Percentiles rank a stretch among this genome's conserved stretches.
phyloP scores from a whole-genome alignment of 805 yeast species.

The Wickerhamiella galacta region DNA sequence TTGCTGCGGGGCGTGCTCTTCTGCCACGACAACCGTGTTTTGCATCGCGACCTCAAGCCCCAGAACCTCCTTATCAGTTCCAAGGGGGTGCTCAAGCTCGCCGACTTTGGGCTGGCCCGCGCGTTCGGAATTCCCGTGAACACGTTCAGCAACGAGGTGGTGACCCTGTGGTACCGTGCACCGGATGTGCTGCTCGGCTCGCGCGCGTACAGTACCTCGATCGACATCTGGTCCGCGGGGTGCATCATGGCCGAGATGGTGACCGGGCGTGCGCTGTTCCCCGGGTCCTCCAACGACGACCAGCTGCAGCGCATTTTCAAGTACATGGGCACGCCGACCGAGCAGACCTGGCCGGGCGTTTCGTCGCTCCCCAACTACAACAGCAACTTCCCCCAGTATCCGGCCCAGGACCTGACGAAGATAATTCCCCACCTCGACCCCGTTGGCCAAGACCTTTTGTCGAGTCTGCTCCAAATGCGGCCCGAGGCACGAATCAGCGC shows the following conservation, averaged over 20 bases:
- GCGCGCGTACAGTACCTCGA: conserved; percentile 87
- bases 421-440: conserved; percentile 55
- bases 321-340: conserved; percentile 92
- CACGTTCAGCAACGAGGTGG: conserved; percentile 94
- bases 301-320: conserved; percentile 84
- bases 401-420: conserved; percentile 68
- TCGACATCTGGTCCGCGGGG: conserved; percentile 98
- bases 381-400: conserved; percentile 66
- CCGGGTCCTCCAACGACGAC: conserved; percentile 93
- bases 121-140: conserved; percentile 97
- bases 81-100: conserved; percentile 84
- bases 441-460: conserved; percentile 50
- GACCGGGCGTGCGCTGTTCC: conserved; percentile 92
- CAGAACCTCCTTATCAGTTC: conserved; percentile 78
- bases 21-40: conserved; percentile 72
- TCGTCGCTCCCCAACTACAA: conserved; percentile 65
- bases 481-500: conserved; percentile 40
- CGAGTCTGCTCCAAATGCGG: conserved; percentile 34
- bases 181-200: conserved; percentile 94
- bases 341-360: conserved; percentile 94
- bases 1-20: conserved; percentile 74
- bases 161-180: conserved; percentile 94
- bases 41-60: conserved; percentile 78
- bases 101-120: conserved; percentile 92
- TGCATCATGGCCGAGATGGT: conserved; percentile 97